Evolutionary conservation across 257 asterid genomes (phyloP).

Genomic region (Orobanche coerulescens): DNA sequence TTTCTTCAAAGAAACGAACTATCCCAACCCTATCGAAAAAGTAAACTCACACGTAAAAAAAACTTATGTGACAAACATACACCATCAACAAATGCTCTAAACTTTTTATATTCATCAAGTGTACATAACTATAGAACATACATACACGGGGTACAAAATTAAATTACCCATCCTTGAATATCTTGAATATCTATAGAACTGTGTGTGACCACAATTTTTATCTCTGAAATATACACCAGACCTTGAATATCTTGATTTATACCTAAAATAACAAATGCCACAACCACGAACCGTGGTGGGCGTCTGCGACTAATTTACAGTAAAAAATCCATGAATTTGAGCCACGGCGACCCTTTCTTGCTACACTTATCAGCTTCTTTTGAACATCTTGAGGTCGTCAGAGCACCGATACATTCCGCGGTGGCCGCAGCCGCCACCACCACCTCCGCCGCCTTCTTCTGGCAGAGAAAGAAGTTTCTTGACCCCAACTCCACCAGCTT

Average conservation of each 20-base stretch:
- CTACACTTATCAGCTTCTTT: conserved; percentile 38
- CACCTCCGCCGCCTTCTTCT: conserved; percentile 26
- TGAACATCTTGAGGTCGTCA: conserved; percentile 39
- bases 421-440: conserved; percentile 18
- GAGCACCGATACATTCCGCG: conserved; percentile 11
- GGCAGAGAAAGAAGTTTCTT: conserved; percentile 68
- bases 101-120: not conserved
- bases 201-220: not conserved
- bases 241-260: not conserved
- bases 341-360: conserved; percentile 39
- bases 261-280: not conserved
- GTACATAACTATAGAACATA: not conserved
- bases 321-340: conserved; percentile 55
- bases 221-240: not conserved
- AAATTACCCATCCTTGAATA: too few relatives aligned
- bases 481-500: conserved; percentile 62
- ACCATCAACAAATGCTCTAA: not conserved
- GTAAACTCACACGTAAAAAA: too few relatives aligned
- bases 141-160: too few relatives aligned
- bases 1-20: too few relatives aligned
- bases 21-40: too few relatives aligned
- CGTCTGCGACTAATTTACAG: too few relatives aligned
- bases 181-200: too few relatives aligned
- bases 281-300: not conserved
- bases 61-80: too few relatives aligned